Evolutionary conservation across 2,329 filamentous ascomycete genomes (phyloP), one percentile per base, ranked within the genome.

Genomic region (Curvularia verruculosa): DNA sequence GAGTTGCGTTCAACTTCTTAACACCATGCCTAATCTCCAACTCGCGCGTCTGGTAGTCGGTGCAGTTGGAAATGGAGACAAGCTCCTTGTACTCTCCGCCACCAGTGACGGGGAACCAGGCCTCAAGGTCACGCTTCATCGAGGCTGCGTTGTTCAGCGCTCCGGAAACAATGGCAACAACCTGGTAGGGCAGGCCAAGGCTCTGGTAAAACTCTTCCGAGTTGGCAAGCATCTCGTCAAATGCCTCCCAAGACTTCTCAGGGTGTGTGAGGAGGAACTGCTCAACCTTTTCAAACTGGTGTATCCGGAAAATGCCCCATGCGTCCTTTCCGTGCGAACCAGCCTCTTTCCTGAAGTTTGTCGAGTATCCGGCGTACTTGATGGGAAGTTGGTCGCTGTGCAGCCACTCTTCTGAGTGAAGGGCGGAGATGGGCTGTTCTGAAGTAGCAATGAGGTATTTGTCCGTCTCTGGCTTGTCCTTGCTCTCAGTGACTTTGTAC

Each of bases 51-150:
- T 99, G 95, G 82, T 98, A 98, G 76, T 98, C 94, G 43, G 92
- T 96, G 82, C 95, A 99, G 81, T 99, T 99, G 60, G 92, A 96
- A 84, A 93, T 96, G 19, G 91, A 96, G 49, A 98, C 95, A 26
- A 99, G 86, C 81, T 98, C 95, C 81, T 98, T 98, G 85, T 98
- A 99, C 79, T 98, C 95, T 69, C 90, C 90, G 78, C 98, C 72
- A 12, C 72, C 73, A 3, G 72, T 75, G 53, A 75, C 68, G 3
- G 74, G 74, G 64, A 76, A 76, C 91, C 92, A 96, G 2, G 95
- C 94, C 77, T 99, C 95, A 21, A 99, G 84, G 73, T 99, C 95
- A 75, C 89, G 93, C 80, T 98, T 99, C 84, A 96, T 99, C 70
- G 50, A 99, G 8, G 54, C 54, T 1, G 54, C 54, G 45, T 57